These are phyloP conservation scores for Suillus brevipes DNA, from an alignment of 768 basidiomycete genomes.

Conservation along the genomic window DNA sequence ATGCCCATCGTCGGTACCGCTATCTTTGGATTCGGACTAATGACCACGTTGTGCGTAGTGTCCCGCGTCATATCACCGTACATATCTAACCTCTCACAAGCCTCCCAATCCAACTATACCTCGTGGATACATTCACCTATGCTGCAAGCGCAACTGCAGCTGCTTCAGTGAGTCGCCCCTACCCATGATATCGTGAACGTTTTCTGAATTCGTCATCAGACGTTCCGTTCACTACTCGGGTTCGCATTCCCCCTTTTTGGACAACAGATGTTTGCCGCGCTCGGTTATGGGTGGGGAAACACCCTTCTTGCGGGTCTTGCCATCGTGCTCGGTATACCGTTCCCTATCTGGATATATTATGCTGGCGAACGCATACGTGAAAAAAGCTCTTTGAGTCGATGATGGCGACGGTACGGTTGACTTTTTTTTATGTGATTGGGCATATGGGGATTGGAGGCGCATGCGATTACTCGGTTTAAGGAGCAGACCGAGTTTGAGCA, in stretches of 20 bases:
- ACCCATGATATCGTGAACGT: not conserved
- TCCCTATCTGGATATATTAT: not conserved
- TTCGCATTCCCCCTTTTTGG: constrained; percentile 70
- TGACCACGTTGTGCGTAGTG: constrained; percentile 55
- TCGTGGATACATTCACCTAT: constrained; percentile 69
- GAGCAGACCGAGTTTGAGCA: not conserved
- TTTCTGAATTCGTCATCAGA: constrained; percentile 28
- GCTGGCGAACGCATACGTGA: constrained; percentile 22
- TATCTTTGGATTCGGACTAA: constrained; percentile 62
- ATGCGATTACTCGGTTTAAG: not conserved
- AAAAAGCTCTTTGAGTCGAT: not conserved
- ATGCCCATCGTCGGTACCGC: constrained; percentile 68
- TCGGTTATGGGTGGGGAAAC: constrained; percentile 61
- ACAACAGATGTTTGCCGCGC: constrained; percentile 57
- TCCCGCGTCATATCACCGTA: constrained; percentile 21
- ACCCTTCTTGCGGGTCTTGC: not conserved
- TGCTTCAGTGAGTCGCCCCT: constrained; percentile 46
- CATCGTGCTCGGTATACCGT: not conserved
- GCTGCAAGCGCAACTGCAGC: constrained; percentile 68
- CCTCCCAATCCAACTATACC: constrained; percentile 65
- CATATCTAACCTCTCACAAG: constrained; percentile 20
- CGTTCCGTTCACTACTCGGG: constrained; percentile 62
- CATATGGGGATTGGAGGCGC: not conserved
- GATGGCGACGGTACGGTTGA: not conserved
- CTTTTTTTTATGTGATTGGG: not conserved